These are phyloP conservation scores for Mesembryanthemum crystallinum DNA, from an alignment of 148 eudicot genomes.

Conservation along the genomic window DNA sequence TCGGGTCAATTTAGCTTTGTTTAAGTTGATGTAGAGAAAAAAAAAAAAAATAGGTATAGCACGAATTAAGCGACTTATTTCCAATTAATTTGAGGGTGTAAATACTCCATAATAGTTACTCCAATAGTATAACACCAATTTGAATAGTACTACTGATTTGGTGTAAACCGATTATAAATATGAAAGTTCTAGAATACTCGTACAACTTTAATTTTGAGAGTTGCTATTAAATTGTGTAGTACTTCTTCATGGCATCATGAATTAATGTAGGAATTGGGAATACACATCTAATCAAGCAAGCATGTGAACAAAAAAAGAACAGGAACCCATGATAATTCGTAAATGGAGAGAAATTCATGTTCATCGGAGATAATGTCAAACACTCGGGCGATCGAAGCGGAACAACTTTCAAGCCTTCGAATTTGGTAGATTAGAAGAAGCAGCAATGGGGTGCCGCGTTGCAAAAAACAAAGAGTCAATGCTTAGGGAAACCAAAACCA, in stretches of 20 bases:
- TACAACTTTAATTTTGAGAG: not conserved
- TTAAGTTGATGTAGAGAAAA: too few species aligned
- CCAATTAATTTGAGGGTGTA: too few species aligned
- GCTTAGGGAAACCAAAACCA: constrained; percentile 17
- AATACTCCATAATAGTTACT: too few species aligned
- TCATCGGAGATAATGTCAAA: constrained; percentile 1
- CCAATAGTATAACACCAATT: too few species aligned
- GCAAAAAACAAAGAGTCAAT: constrained; percentile 21
- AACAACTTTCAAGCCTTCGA: constrained; percentile 6
- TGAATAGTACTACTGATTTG: too few species aligned
- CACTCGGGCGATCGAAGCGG: constrained; percentile 4
- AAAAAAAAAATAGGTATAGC: too few species aligned
- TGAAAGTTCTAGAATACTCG: too few species aligned
- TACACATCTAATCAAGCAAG: not conserved
- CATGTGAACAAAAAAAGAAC: not conserved
- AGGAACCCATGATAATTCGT: not conserved
- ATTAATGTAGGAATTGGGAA: not conserved
- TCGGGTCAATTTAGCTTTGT: too few species aligned
- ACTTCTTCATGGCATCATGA: not conserved
- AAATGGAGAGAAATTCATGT: not conserved
- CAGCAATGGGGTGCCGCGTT: not conserved
- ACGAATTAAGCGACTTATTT: too few species aligned
- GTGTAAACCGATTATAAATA: too few species aligned
- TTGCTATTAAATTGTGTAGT: not conserved
- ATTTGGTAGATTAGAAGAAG: not conserved